Evolutionary conservation across 345 rosid species (phyloP).

Genomic region (Arabidopsis thaliana): DNA sequence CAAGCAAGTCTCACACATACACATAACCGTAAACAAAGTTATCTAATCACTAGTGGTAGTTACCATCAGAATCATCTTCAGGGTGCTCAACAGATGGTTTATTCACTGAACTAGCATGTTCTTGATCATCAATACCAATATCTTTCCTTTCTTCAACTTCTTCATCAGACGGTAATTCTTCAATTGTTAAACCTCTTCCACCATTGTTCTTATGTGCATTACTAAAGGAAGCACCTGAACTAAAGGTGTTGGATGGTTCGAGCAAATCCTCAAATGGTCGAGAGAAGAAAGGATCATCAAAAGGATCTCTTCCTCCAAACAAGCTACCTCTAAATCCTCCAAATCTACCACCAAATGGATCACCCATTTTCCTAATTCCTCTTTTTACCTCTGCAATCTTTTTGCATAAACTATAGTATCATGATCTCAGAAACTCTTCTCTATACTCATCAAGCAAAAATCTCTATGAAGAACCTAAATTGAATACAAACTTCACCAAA

Average conservation of each 20-base stretch:
- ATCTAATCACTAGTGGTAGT: background rate
- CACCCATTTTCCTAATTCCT: conserved; percentile 47
- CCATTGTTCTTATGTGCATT: conserved; percentile 26
- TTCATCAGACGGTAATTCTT: conserved; percentile 67
- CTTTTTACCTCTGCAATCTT: conserved; percentile 59
- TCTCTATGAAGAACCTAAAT: background rate
- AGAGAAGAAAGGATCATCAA: conserved; percentile 75
- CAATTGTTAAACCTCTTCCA: conserved; percentile 58
- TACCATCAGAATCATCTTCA: conserved; percentile 66
- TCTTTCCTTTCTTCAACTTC: conserved; percentile 47
- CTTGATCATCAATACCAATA: conserved; percentile 20
- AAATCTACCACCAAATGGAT: conserved; percentile 58
- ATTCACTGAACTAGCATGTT: conserved; percentile 37
- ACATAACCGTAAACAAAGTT: background rate
- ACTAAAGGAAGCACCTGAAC: conserved; percentile 32
- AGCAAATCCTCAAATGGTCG: conserved; percentile 57
- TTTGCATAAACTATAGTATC: background rate
- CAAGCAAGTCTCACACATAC: conserved; percentile 23
- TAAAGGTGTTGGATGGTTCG: conserved; percentile 39
- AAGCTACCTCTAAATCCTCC: conserved; percentile 52
- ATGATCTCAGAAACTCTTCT: background rate
- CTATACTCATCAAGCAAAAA: background rate
- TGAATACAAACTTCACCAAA: background rate
- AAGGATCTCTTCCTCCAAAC: conserved; percentile 74
- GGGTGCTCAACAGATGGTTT: conserved; percentile 77